Evolutionary conservation across 2,329 filamentous ascomycete genomes (phyloP).

Genomic region (Ophiostoma sp.): DNA sequence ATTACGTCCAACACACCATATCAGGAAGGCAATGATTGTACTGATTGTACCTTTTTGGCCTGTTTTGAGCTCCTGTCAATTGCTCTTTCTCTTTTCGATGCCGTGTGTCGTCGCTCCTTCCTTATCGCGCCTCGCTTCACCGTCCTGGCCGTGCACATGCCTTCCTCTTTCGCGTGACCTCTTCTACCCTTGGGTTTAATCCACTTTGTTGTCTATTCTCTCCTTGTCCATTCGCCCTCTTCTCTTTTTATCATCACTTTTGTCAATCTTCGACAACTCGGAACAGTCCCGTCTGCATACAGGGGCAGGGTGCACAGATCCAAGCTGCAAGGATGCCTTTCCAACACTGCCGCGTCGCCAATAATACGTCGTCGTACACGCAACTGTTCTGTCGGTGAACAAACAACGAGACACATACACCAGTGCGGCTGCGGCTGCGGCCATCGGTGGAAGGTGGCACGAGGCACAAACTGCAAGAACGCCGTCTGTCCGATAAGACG

Average conservation of each 20-base stretch:
- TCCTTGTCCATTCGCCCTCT: not conserved
- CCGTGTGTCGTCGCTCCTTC: not conserved
- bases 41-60: not conserved
- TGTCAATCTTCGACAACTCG: not conserved
- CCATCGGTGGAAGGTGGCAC: not conserved
- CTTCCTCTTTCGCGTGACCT: not conserved
- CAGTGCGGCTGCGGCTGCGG: not conserved
- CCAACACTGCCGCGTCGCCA: slow-evolving; percentile 9
- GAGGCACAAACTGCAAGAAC: not conserved
- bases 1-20: not conserved
- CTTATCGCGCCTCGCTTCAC: slow-evolving; percentile 5
- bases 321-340: not conserved
- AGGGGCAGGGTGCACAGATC: not conserved
- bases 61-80: not conserved
- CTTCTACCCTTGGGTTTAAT: not conserved
- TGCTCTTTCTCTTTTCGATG: not conserved
- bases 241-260: not conserved
- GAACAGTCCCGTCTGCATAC: not conserved
- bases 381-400: not conserved
- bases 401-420: not conserved
- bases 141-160: not conserved
- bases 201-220: not conserved
- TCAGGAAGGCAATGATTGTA: not conserved
- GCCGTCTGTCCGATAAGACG: slow-evolving; percentile 6
- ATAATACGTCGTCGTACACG: slow-evolving; percentile 1